Conservation (phyloP, 768 basidiomycete species). For the Calocybe gangraenosa region DNA sequence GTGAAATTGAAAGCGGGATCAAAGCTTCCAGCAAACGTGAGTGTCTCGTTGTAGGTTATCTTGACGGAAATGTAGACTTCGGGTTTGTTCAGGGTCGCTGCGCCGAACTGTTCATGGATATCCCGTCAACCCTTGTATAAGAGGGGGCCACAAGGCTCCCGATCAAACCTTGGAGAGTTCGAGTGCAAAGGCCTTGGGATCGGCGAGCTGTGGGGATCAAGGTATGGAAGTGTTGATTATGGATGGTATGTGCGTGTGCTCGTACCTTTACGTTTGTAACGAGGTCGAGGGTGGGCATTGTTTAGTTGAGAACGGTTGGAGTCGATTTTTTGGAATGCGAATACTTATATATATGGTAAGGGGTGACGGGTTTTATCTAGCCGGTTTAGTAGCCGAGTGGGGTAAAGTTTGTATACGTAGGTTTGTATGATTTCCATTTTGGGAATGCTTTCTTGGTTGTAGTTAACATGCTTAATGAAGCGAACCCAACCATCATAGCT, state of each 20-base stretch:
- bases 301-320: neutral
- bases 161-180: conserved; percentile 54
- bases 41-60: conserved; percentile 45
- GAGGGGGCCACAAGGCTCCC: neutral
- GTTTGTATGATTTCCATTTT: too few species aligned
- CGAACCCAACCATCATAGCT: too few species aligned
- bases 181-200: conserved; percentile 37
- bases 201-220: conserved; percentile 21
- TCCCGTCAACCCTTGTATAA: neutral
- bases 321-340: too few species aligned
- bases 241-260: too few species aligned
- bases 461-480: too few species aligned
- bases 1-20: conserved; percentile 61
- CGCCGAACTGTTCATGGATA: conserved; percentile 38
- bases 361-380: too few species aligned
- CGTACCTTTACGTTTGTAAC: conserved; percentile 33
- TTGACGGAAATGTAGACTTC: conserved; percentile 50
- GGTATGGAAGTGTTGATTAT: neutral
- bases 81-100: conserved; percentile 51
- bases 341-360: too few species aligned
- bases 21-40: conserved; percentile 58
- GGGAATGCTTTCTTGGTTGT: too few species aligned
- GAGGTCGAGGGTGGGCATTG: conserved; percentile 40
- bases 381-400: too few species aligned
- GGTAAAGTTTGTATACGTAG: too few species aligned